Evolutionary conservation across 1,284 basidiomycete species (phyloP).

Genomic region (Cryptococcus sp.): DNA sequence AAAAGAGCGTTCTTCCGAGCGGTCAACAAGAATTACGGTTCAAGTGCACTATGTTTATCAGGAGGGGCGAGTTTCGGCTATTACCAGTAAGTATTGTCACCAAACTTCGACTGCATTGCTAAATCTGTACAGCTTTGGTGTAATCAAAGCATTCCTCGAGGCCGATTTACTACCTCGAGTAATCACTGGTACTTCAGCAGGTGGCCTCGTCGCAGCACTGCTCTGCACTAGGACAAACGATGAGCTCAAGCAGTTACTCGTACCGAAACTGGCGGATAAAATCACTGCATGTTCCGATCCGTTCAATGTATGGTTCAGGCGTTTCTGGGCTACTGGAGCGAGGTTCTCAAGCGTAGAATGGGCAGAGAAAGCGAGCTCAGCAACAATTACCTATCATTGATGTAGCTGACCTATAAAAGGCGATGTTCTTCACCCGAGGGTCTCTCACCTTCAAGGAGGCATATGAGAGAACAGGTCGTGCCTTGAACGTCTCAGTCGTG

Average conservation of each 20-base stretch:
- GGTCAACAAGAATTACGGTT: slow-evolving; percentile 81
- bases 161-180: slow-evolving; percentile 81
- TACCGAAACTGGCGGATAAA: slow-evolving; percentile 76
- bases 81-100: slow-evolving; percentile 46
- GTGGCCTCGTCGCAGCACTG: slow-evolving; percentile 74
- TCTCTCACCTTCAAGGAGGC: slow-evolving; percentile 95
- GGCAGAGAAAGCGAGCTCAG: slow-evolving; percentile 70
- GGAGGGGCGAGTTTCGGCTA: slow-evolving; percentile 94
- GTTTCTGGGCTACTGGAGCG: slow-evolving; percentile 85
- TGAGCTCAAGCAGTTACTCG: slow-evolving; percentile 72
- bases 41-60: slow-evolving; percentile 85
- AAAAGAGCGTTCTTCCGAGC: slow-evolving; percentile 89
- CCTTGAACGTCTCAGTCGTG: slow-evolving; percentile 88
- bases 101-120: neutral
- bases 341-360: slow-evolving; percentile 86
- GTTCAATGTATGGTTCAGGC: slow-evolving; percentile 67
- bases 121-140: slow-evolving; percentile 58
- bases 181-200: slow-evolving; percentile 84
- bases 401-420: slow-evolving; percentile 46
- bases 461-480: slow-evolving; percentile 84
- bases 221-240: slow-evolving; percentile 85
- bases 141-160: slow-evolving; percentile 87
- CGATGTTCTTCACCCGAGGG: slow-evolving; percentile 84
- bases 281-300: slow-evolving; percentile 89
- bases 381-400: neutral